Base-by-base conservation (phyloP, 2,329 filamentous ascomycete genomes). In the Hypoxylon rubiginosum region DNA sequence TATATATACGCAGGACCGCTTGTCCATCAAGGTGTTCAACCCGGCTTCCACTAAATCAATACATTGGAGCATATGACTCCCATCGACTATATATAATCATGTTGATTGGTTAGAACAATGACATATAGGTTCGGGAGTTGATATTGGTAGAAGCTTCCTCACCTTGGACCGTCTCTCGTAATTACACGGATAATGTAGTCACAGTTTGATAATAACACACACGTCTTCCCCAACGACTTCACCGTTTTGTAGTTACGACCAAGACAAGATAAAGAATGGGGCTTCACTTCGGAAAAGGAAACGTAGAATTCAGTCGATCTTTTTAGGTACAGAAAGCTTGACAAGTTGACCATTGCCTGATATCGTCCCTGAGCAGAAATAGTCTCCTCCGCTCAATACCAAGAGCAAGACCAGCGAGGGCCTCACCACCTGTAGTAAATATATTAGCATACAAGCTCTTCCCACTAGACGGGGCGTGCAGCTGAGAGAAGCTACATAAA, bases 1-100 rank as follows among this genome's bases (percentile, higher is more conserved):
- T 59, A 66, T 59, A 54, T 51, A 48, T 5, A 19, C 28, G 52
- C 53, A 43, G 17, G 51, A 48, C 21, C 26, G 30, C 58, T 17
- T 59, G 59, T 52, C 54, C 59, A 60, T 63, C 64, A 66, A 66
- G 63, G 63, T 66, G 54, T 41, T 57, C 45, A 34, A 58, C 45
- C 45, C n/a, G 48, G 49, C 54, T 15, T 13, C 30, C 15, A 11
- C 17, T 24, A 32, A 50, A 34, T 54, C 28, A 17, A 4, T 4
- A n/a, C 36, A n/a, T 41, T 19, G 13, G 39, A 6, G n/a, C 6
- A n/a, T 19, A 43, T 43, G 15, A 19, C n/a, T 19, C 17, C 7
- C 17, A 43, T 43, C 39, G 17, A 43, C 39, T 43, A 43, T 43
- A 43, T 43, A 43, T 19, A 19, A 19, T 43, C 39, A 4, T 43